A percentile compares a stretch with the other conserved stretches of the same genome.
Conservation (phyloP, 495 filamentous ascomycete species). For the Zalerion maritima region DNA sequence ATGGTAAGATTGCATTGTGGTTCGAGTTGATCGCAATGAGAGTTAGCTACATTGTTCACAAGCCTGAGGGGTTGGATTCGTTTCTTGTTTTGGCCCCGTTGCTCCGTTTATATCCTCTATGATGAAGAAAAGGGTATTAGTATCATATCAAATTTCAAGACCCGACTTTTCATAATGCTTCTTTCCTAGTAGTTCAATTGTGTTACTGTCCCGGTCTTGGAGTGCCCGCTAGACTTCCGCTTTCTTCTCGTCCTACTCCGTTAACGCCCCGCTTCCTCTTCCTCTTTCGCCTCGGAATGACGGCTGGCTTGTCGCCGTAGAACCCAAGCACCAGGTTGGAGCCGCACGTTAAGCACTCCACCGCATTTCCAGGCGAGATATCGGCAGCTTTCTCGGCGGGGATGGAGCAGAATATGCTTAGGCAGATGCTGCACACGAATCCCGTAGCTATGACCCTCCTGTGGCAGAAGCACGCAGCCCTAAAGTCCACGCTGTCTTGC, state of each 20-base stretch:
- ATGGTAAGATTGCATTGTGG: too few species aligned
- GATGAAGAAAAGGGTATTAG: too few species aligned
- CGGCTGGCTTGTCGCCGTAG: slow-evolving; percentile 59
- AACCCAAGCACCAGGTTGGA: slow-evolving; percentile 63
- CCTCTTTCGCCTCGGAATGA: slow-evolving; percentile 60
- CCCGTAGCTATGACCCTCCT: slow-evolving; percentile 79
- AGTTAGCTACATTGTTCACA: too few species aligned
- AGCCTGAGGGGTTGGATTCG: too few species aligned
- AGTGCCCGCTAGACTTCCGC: slow-evolving; percentile 27
- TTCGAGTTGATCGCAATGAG: too few species aligned
- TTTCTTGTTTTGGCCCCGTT: too few species aligned
- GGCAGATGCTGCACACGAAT: slow-evolving; percentile 88
- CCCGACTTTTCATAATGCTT: too few species aligned
- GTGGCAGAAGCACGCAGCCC: slow-evolving; percentile 96
- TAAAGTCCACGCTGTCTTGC: slow-evolving; percentile 82
- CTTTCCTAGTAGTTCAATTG: too few species aligned
- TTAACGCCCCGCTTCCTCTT: slow-evolving; percentile 45
- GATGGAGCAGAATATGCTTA: slow-evolving; percentile 52
- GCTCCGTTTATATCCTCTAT: too few species aligned
- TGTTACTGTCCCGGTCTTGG: slow-evolving; percentile 19
- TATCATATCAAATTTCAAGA: too few species aligned
- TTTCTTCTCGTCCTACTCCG: slow-evolving; percentile 20
- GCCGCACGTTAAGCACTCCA: slow-evolving; percentile 80
- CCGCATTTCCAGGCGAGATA: slow-evolving; percentile 47
- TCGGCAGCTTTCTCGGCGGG: slow-evolving; percentile 34